These are phyloP conservation scores for Flaveria floridana DNA, from an alignment of 140 eudicot species.

Conservation along the genomic window DNA sequence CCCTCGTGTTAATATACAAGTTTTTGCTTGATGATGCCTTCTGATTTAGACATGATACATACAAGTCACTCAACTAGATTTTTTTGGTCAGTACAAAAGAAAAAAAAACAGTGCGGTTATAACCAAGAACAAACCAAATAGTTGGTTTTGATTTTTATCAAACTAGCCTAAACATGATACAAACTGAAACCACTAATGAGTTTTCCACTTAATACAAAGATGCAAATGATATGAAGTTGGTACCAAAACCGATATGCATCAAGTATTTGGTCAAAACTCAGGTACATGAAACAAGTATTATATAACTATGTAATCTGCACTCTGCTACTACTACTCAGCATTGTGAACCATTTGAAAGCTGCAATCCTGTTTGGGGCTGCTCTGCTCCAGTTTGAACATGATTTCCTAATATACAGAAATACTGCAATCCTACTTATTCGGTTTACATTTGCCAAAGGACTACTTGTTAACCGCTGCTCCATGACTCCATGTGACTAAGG, in stretches of 20 bases:
- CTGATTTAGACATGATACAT: background rate
- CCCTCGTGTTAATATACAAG: slow-evolving; percentile 4
- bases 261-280: background rate
- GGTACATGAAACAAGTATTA: slow-evolving; percentile 18
- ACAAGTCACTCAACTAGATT: background rate
- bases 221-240: background rate
- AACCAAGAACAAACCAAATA: background rate
- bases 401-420: slow-evolving; percentile 22
- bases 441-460: slow-evolving; percentile 31
- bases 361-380: slow-evolving; percentile 4
- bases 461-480: slow-evolving; percentile 9
- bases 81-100: background rate
- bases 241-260: too few species aligned
- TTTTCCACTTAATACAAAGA: background rate
- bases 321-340: slow-evolving; percentile 20
- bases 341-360: slow-evolving; percentile 21
- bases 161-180: slow-evolving; percentile 10
- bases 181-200: background rate
- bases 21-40: slow-evolving; percentile 1
- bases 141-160: background rate
- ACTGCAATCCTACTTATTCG: slow-evolving; percentile 21
- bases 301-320: slow-evolving; percentile 26
- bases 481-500: background rate
- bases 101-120: background rate
- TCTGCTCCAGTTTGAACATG: slow-evolving; percentile 16